These are phyloP conservation scores for Eragrostis curvula DNA, from an alignment of 176 grass and related monocot genomes.

Conservation along the genomic window DNA sequence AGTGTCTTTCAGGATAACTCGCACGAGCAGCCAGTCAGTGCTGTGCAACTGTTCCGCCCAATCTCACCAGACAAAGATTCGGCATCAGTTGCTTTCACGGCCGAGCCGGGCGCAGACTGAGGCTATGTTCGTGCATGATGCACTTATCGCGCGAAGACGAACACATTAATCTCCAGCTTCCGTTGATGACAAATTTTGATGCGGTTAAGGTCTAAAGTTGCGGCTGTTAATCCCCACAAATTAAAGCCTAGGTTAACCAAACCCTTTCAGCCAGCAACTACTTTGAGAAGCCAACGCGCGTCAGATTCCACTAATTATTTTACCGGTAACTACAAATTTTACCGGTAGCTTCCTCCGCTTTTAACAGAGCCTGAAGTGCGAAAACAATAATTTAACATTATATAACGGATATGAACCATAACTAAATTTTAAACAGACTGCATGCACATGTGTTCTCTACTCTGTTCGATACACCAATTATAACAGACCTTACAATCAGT, in stretches of 20 bases:
- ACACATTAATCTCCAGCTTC: background rate
- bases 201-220: slow-evolving; percentile 62
- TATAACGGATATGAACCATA: background rate
- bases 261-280: background rate
- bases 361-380: too few species aligned
- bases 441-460: background rate
- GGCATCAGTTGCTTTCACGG: slow-evolving; percentile 36
- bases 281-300: background rate
- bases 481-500: background rate
- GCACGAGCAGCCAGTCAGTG: too few species aligned
- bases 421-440: background rate
- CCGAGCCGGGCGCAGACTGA: background rate
- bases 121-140: slow-evolving; percentile 16
- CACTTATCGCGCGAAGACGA: background rate
- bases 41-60: background rate
- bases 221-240: slow-evolving; percentile 54
- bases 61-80: slow-evolving; percentile 27
- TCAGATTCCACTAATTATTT: slow-evolving; percentile 17
- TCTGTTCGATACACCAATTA: background rate
- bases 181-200: slow-evolving; percentile 16
- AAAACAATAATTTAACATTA: background rate
- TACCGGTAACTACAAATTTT: too few species aligned
- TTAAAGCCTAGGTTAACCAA: slow-evolving; percentile 37
- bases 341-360: slow-evolving; percentile 8
- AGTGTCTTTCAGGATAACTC: background rate